Base-by-base conservation (phyloP, 805 yeast genomes). In the Hanseniaspora lachancei region DNA sequence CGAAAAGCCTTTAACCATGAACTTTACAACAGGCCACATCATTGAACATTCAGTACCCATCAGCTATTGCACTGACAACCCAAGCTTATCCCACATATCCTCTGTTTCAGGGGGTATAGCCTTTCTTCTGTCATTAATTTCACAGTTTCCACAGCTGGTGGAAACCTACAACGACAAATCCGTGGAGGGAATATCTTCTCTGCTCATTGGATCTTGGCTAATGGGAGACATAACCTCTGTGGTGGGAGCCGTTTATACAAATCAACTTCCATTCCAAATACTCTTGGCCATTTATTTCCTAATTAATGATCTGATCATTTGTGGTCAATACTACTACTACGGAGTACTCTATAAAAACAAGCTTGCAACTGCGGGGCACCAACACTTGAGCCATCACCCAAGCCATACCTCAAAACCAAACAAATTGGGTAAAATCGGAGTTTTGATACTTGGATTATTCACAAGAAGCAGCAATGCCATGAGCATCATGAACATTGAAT, bases 241-340 rank as follows among this genome's bases (percentile, higher is more conserved):
- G 32, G 47, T 76, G 0, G 97, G 96, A 0, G 87, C 95, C 58
- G 58, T 86, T 0, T 65, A 88, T 48, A 88, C 96, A 0, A 66
- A 77, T 7, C 96, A 89, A 58, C 71, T 88, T 48, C 80, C 83
- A n/a, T 89, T 89, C 68, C 97, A 89, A 65, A 76, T 80, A 12
- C 70, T 81, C 23, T 70, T 89, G 18, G 86, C 95, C 0, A 57
- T 77, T 2, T 89, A 89, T 68, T 89, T 86, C 65, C 72, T 91
- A 51, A 68, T 74, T 57, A 84, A 86, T 59, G 97, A 89, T 68
- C 54, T 76, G 24, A 71, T 86, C 12, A 72, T 89, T 32, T 74
- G 81, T 49, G 73, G 76, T 4, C 97, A 89, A 66, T 89, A 75
- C 66, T 77, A 79, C 67, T 81, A 86, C 68, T 89, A 88, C 67